Evolutionary conservation across 306 rosid species (phyloP).

Genomic region (Mucuna pruriens): DNA sequence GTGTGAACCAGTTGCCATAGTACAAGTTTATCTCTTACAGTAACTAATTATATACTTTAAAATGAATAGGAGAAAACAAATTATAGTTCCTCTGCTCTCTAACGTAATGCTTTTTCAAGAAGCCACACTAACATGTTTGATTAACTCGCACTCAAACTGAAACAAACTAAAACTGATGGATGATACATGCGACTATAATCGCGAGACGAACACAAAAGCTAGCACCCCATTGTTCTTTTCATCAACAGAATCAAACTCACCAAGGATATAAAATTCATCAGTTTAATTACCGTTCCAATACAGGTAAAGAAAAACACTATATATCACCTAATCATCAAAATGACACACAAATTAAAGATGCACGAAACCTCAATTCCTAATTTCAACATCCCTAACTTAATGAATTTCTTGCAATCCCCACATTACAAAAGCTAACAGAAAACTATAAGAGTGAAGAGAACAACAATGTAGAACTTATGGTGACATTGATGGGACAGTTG

Average conservation of each 20-base stretch:
- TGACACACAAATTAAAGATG: neutral
- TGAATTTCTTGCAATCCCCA: neutral
- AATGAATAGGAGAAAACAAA: neutral
- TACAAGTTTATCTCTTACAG: neutral
- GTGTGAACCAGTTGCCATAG: slow-evolving; percentile 55
- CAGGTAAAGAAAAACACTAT: slow-evolving; percentile 1
- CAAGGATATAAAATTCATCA: slow-evolving; percentile 34
- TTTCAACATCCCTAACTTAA: slow-evolving; percentile 34
- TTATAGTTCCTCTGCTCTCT: too few species aligned
- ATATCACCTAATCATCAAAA: slow-evolving; percentile 23
- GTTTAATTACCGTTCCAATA: slow-evolving; percentile 47
- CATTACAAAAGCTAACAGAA: neutral
- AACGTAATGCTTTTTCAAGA: neutral
- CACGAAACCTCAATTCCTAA: slow-evolving; percentile 21
- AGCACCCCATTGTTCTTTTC: neutral
- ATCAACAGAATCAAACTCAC: slow-evolving; percentile 40
- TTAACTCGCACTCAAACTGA: neutral
- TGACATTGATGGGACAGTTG: neutral
- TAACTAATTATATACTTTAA: neutral
- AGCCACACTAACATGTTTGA: slow-evolving; percentile 4
- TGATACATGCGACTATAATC: neutral
- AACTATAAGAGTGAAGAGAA: neutral
- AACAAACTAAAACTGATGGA: neutral
- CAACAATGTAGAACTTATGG: neutral
- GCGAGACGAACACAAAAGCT: neutral